Conservation (phyloP, 495 filamentous ascomycete species). For the Neurospora africana region DNA sequence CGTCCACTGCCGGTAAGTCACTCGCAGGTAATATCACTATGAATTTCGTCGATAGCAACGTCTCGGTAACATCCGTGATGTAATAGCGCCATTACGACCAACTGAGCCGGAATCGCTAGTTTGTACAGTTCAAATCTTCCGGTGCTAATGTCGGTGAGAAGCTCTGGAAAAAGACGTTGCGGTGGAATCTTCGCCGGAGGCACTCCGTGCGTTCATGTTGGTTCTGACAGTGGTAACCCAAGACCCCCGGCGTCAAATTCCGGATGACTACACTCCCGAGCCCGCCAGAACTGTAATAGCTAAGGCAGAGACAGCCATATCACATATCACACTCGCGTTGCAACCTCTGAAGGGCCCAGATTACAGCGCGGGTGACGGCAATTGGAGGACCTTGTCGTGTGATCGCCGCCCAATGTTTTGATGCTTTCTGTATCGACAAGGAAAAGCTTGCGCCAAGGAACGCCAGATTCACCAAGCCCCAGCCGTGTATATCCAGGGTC, state of each 20-base stretch:
- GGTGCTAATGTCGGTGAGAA: not conserved
- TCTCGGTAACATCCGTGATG: not conserved
- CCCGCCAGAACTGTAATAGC: not conserved
- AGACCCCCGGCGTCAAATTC: not conserved
- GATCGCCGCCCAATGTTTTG: not conserved
- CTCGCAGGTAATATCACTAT: not conserved
- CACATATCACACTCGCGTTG: not conserved
- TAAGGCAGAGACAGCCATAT: not conserved
- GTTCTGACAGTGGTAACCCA: not conserved
- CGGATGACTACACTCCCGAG: not conserved
- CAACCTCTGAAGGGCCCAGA: not conserved
- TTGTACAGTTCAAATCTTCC: not conserved
- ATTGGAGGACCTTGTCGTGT: not conserved
- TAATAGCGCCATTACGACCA: not conserved
- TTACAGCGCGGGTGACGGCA: not conserved
- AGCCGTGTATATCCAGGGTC: not conserved
- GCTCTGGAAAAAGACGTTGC: not conserved
- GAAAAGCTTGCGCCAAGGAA: not conserved
- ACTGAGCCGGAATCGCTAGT: not conserved
- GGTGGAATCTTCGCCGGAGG: not conserved
- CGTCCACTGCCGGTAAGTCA: not conserved
- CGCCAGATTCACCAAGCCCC: not conserved
- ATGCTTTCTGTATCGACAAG: not conserved
- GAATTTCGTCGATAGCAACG: not conserved
- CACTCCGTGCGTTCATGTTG: not conserved